phyloP scores from a whole-genome alignment of 805 yeast species.

The Blastobotrys americana region DNA sequence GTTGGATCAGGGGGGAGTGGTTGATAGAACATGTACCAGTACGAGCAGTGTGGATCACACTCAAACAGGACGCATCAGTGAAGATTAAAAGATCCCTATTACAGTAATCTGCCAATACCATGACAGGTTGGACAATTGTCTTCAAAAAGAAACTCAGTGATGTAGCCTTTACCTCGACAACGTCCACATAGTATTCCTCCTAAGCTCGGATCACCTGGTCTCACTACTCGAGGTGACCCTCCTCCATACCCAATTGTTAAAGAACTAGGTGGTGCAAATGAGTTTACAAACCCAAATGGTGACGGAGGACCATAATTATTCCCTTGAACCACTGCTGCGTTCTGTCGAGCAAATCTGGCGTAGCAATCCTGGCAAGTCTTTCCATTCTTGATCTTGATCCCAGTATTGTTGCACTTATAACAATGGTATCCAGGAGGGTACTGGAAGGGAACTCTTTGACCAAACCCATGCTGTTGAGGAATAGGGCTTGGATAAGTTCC shows the following conservation, averaged over 20 bases:
- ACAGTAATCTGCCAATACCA: constrained; percentile 51
- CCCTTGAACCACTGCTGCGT: constrained; percentile 10
- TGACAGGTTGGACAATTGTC: constrained; percentile 57
- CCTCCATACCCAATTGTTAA: constrained; percentile 21
- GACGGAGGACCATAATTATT: not conserved
- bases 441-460: constrained; percentile 46
- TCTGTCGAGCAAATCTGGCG: constrained; percentile 48
- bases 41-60: too few species aligned
- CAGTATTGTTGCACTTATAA: constrained; percentile 67
- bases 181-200: constrained; percentile 72
- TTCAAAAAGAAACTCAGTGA: constrained; percentile 49
- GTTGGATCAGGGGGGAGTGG: too few species aligned
- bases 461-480: constrained; percentile 4
- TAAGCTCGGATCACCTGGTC: constrained; percentile 70
- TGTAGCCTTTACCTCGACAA: constrained; percentile 60
- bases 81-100: too few species aligned
- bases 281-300: constrained; percentile 9
- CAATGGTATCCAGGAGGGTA: constrained; percentile 62
- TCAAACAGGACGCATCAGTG: too few species aligned
- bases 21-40: too few species aligned
- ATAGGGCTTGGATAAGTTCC: constrained; percentile 5
- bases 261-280: constrained; percentile 12
- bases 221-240: constrained; percentile 39
- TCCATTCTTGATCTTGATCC: constrained; percentile 54
- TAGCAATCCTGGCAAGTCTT: constrained; percentile 64